These are phyloP conservation scores for Raffaelea arxii DNA, from an alignment of 2,329 filamentous ascomycete genomes.

Conservation along the genomic window DNA sequence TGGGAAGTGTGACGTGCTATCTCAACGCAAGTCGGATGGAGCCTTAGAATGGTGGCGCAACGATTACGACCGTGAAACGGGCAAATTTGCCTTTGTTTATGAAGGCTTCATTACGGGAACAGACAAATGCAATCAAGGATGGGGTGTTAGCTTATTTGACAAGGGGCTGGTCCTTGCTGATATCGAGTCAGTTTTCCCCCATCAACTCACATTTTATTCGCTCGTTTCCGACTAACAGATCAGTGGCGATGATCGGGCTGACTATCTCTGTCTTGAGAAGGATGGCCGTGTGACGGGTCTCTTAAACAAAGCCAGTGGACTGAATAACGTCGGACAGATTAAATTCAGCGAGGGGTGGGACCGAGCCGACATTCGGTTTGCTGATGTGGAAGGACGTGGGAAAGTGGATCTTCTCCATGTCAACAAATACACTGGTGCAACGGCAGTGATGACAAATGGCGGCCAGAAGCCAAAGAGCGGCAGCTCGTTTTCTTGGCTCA, in stretches of 20 bases:
- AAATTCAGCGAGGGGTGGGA: conserved; percentile 12
- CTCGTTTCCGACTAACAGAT: not conserved
- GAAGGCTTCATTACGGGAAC: not conserved
- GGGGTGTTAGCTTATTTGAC: conserved; percentile 18
- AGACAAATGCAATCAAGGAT: conserved; percentile 11
- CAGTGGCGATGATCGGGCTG: conserved; percentile 17
- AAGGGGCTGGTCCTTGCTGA: conserved; percentile 22
- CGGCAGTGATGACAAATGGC: conserved; percentile 16
- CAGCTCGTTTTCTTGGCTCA: not conserved
- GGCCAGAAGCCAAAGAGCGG: not conserved
- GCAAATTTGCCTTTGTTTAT: not conserved
- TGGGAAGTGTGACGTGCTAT: conserved; percentile 23
- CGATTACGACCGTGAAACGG: not conserved
- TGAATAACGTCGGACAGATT: conserved; percentile 17
- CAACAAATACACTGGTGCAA: conserved; percentile 20
- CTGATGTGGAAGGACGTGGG: conserved; percentile 18
- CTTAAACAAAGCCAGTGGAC: not conserved
- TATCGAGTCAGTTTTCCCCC: conserved; percentile 15
- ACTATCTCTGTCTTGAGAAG: conserved; percentile 23
- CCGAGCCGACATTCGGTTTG: conserved; percentile 5
- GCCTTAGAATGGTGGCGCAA: not conserved
- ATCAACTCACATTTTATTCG: no score
- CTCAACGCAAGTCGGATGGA: not conserved
- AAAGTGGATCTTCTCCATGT: conserved; percentile 17
- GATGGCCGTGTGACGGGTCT: conserved; percentile 17